Evolutionary conservation across 2,329 filamentous ascomycete species (phyloP).

Genomic region (Pseudogymnoascus sp.): DNA sequence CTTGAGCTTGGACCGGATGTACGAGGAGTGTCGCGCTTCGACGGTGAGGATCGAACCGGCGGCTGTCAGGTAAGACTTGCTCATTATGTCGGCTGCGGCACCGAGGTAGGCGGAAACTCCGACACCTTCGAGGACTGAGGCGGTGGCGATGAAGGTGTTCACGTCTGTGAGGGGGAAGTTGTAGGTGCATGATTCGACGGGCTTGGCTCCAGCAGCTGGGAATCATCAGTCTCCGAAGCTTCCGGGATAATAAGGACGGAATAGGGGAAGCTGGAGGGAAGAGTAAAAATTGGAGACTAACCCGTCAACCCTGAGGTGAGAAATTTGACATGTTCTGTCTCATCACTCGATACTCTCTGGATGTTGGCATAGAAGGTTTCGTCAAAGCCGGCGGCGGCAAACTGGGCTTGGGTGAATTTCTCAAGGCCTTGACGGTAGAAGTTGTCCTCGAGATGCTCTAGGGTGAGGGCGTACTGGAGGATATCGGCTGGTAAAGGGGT

Average conservation of each 20-base stretch:
- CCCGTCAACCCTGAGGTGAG: conserved; percentile 36
- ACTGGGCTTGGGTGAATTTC: conserved; percentile 47
- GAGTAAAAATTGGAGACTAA: conserved; percentile 15
- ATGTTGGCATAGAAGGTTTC: conserved; percentile 49
- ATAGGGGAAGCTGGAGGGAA: conserved; percentile 23
- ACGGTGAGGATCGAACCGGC: conserved; percentile 56
- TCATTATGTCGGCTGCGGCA: conserved; percentile 48
- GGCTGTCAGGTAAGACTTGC: conserved; percentile 48
- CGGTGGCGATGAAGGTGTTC: conserved; percentile 42
- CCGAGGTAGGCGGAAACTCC: conserved; percentile 53
- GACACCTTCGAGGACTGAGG: conserved; percentile 47
- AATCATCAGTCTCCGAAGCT: background rate
- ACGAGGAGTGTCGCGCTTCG: conserved; percentile 55
- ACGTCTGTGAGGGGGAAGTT: conserved; percentile 42
- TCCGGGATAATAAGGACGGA: too few species aligned
- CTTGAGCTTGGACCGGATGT: conserved; percentile 43
- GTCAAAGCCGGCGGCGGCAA: conserved; percentile 42
- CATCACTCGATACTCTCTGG: conserved; percentile 45
- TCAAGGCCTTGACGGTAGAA: conserved; percentile 54
- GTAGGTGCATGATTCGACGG: conserved; percentile 48
- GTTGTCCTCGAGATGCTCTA: conserved; percentile 50
- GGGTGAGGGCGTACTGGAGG: conserved; percentile 40
- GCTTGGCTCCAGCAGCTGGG: conserved; percentile 36
- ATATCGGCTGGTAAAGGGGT: conserved; percentile 26
- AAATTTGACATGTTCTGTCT: conserved; percentile 48